phyloP scores from a whole-genome alignment of 2,329 filamentous ascomycete genomes.

The Xylariaceae sp. region DNA sequence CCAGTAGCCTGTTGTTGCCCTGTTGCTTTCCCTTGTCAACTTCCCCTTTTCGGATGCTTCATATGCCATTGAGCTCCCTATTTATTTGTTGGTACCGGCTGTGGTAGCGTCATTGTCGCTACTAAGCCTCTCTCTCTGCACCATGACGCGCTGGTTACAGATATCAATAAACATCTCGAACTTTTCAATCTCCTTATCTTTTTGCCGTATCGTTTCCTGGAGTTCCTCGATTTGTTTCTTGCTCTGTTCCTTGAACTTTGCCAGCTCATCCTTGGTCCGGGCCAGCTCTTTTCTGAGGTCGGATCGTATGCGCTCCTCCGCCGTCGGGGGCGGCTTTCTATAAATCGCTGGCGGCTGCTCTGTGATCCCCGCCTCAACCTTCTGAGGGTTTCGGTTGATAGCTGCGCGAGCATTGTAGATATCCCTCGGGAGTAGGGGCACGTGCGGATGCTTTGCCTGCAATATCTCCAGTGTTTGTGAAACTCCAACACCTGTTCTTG shows the following conservation, averaged over 20 bases:
- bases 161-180: conserved; percentile 68
- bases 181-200: conserved; percentile 56
- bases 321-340: conserved; percentile 58
- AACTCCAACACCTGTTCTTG: conserved; percentile 52
- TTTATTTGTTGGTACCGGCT: too few species aligned
- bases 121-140: conserved; percentile 50
- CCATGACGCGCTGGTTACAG: conserved; percentile 61
- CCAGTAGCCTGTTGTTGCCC: too few species aligned
- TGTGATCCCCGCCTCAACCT: conserved; percentile 53
- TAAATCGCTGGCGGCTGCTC: conserved; percentile 60
- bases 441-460: conserved; percentile 58
- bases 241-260: conserved; percentile 50
- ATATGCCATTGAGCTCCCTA: too few species aligned
- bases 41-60: conserved; percentile 10
- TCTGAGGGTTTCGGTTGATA: conserved; percentile 60
- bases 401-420: conserved; percentile 64
- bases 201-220: conserved; percentile 55
- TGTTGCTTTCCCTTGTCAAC: conserved; percentile 4
- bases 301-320: conserved; percentile 58
- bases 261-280: conserved; percentile 51
- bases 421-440: conserved; percentile 57
- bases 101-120: conserved; percentile 22
- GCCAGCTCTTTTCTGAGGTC: conserved; percentile 57
- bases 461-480: conserved; percentile 62
- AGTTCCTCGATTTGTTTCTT: conserved; percentile 54